phyloP scores from a whole-genome alignment of 768 basidiomycete species.

The Collybiopsis luxurians region DNA sequence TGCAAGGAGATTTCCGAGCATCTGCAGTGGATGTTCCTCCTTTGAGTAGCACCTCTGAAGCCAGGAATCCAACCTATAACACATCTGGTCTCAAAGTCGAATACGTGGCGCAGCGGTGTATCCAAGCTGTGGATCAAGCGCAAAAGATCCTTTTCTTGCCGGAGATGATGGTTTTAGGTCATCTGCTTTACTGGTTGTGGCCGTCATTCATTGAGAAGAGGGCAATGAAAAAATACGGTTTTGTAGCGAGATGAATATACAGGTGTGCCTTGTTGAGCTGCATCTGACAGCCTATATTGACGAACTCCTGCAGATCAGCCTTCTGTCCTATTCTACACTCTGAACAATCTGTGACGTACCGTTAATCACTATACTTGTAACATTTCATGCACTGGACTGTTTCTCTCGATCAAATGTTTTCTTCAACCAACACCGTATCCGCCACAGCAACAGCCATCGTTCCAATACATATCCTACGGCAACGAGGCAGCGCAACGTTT shows the following conservation, averaged over 20 bases:
- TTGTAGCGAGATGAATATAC: slow-evolving; percentile 16
- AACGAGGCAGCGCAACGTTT: background rate
- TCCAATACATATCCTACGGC: background rate
- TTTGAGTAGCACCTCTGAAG: slow-evolving; percentile 16
- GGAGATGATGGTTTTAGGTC: slow-evolving; percentile 38
- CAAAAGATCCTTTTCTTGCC: slow-evolving; percentile 65
- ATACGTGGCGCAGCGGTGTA: slow-evolving; percentile 57
- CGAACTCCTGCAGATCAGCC: no score
- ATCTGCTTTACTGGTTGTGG: slow-evolving; percentile 63
- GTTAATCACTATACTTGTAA: no score
- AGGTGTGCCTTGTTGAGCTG: no score
- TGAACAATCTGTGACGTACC: no score
- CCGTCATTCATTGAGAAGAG: slow-evolving; percentile 55
- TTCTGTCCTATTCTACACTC: no score
- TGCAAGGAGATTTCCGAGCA: slow-evolving; percentile 77
- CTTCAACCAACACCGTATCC: no score
- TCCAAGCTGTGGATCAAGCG: slow-evolving; percentile 55
- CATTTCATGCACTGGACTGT: no score
- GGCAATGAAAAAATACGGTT: slow-evolving; percentile 68
- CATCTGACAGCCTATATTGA: no score
- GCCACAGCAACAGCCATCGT: no score
- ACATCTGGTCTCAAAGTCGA: slow-evolving; percentile 53
- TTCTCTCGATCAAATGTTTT: no score
- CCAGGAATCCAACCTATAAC: slow-evolving; percentile 46
- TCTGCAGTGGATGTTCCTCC: slow-evolving; percentile 65